phyloP scores from a whole-genome alignment of 2,329 filamentous ascomycete genomes.

The Diaporthe sp. region DNA sequence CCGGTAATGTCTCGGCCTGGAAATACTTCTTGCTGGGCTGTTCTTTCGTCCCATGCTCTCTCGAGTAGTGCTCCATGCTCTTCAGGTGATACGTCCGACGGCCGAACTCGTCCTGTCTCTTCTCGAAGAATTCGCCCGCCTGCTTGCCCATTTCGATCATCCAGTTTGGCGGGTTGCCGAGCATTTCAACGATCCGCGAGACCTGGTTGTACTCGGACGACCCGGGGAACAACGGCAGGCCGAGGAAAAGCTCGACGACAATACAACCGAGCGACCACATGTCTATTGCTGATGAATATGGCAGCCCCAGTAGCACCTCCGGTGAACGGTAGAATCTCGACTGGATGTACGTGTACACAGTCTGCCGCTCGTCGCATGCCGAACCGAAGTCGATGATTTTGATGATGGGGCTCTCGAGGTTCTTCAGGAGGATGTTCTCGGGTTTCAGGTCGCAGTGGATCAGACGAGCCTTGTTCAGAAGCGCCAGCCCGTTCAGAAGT shows the following conservation, averaged over 20 bases:
- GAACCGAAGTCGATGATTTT: constrained; percentile 99
- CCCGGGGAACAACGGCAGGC: constrained; percentile 93
- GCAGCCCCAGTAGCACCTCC: constrained; percentile 93
- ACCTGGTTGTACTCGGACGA: constrained; percentile 99
- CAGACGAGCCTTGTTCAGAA: constrained; percentile 94
- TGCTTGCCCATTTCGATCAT: constrained; percentile 99
- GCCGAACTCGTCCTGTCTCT: constrained; percentile 90
- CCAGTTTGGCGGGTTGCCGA: constrained; percentile 96
- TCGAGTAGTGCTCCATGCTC: constrained; percentile 97
- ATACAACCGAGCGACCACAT: constrained; percentile 99
- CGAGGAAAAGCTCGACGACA: constrained; percentile 96
- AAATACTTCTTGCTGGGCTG: constrained; percentile 99
- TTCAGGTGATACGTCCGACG: constrained; percentile 92
- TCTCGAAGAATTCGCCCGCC: constrained; percentile 97
- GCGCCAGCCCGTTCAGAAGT: constrained; percentile 88
- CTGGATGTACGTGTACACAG: constrained; percentile 99
- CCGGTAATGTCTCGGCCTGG: constrained; percentile 90
- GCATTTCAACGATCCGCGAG: constrained; percentile 96
- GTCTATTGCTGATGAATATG: constrained; percentile 98
- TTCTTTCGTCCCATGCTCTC: constrained; percentile 96
- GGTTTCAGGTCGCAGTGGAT: constrained; percentile 99
- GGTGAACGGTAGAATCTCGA: constrained; percentile 98
- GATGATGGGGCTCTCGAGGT: constrained; percentile 98
- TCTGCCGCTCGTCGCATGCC: constrained; percentile 97
- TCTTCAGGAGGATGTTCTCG: constrained; percentile 97